Evolutionary conservation across 257 asterid genomes (phyloP).

Genomic region (Fraxinus anomala): DNA sequence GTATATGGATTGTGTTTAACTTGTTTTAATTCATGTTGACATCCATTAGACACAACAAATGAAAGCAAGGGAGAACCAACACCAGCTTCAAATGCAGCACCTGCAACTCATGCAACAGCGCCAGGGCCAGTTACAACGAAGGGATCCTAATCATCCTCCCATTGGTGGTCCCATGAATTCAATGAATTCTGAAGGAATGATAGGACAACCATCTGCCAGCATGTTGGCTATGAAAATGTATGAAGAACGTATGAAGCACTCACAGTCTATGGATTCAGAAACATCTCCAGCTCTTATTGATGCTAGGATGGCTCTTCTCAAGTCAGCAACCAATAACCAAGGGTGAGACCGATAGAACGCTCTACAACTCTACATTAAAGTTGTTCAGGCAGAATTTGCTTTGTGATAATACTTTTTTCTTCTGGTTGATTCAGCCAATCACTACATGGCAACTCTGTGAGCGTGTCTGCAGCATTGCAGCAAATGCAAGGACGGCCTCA

Average conservation of each 20-base stretch:
- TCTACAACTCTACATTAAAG: slow-evolving; percentile 10
- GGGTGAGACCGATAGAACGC: slow-evolving; percentile 54
- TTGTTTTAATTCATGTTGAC: slow-evolving; percentile 6
- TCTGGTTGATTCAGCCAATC: slow-evolving; percentile 74
- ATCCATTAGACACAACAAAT: slow-evolving; percentile 78
- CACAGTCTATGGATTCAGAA: slow-evolving; percentile 90
- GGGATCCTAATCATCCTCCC: slow-evolving; percentile 93
- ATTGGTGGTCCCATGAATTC: slow-evolving; percentile 83
- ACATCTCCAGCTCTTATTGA: slow-evolving; percentile 74
- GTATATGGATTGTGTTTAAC: not conserved
- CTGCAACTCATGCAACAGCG: slow-evolving; percentile 95
- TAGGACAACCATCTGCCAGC: slow-evolving; percentile 96
- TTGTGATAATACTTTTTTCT: slow-evolving; percentile 13
- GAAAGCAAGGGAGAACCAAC: slow-evolving; percentile 95
- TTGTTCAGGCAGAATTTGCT: not conserved
- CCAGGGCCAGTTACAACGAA: slow-evolving; percentile 80
- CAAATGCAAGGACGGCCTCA: slow-evolving; percentile 97
- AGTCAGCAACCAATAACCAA: slow-evolving; percentile 85
- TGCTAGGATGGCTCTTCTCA: slow-evolving; percentile 96
- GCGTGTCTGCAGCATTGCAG: slow-evolving; percentile 93
- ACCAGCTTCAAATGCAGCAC: slow-evolving; percentile 93
- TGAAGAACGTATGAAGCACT: slow-evolving; percentile 93
- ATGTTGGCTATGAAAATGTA: slow-evolving; percentile 93
- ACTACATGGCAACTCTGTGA: slow-evolving; percentile 83
- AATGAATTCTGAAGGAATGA: slow-evolving; percentile 78